Conservation (phyloP, 2,329 filamentous ascomycete species). For the Botrytis squamosa region DNA sequence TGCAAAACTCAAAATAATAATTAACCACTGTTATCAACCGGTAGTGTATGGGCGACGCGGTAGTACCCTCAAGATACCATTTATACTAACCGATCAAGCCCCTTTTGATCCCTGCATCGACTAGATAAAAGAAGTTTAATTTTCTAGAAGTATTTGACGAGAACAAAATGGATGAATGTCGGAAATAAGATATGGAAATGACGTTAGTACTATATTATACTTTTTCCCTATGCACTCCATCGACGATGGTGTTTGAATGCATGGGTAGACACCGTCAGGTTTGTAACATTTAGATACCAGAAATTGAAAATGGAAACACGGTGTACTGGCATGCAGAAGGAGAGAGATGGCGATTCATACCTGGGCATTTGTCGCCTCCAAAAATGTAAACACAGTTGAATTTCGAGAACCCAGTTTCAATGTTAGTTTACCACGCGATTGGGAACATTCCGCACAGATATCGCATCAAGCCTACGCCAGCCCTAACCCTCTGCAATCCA, state of each 20-base stretch:
- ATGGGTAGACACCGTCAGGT: not conserved
- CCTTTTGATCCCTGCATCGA: not conserved
- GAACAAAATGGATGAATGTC: not conserved
- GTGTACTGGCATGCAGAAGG: not conserved
- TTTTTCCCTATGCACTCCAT: not conserved
- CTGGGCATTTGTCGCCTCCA: not conserved
- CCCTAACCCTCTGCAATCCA: not conserved
- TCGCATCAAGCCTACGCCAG: not conserved
- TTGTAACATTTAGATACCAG: not conserved
- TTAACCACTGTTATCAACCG: not conserved
- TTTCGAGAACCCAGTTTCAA: not conserved
- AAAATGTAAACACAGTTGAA: not conserved
- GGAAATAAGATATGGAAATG: not conserved
- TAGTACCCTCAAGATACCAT: not conserved
- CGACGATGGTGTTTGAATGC: not conserved
- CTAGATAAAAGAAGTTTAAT: not conserved
- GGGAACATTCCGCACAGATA: not conserved
- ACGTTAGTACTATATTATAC: not conserved
- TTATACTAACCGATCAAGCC: not conserved
- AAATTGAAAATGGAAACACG: not conserved
- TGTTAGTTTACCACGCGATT: not conserved
- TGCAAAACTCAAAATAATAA: not conserved
- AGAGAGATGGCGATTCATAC: not conserved
- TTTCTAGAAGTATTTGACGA: not conserved
- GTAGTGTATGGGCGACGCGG: not conserved